Evolutionary conservation across 2,329 filamentous ascomycete species (phyloP).

Genomic region (Penicillium decumbens): DNA sequence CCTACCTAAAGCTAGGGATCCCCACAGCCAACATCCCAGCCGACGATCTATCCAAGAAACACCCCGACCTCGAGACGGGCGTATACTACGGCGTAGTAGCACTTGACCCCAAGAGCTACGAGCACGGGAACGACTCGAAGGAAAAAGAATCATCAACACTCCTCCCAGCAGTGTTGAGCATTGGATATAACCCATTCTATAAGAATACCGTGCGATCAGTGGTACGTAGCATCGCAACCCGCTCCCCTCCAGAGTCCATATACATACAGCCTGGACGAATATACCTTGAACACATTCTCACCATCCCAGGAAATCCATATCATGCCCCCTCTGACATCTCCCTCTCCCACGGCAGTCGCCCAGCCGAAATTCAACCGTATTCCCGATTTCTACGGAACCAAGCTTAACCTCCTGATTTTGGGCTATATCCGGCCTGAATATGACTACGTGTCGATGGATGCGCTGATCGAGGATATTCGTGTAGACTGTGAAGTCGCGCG

Average conservation of each 20-base stretch:
- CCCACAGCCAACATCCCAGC: constrained; percentile 85
- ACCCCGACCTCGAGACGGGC: constrained; percentile 62
- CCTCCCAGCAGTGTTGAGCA: constrained; percentile 86
- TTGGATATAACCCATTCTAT: constrained; percentile 97
- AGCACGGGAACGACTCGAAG: constrained; percentile 18
- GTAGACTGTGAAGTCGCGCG: constrained; percentile 80
- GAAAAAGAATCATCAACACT: constrained; percentile 39
- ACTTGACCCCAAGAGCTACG: constrained; percentile 50
- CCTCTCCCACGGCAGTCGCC: constrained; percentile 31
- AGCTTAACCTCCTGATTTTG: constrained; percentile 73
- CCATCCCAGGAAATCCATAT: constrained; percentile 69
- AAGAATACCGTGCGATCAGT: constrained; percentile 82
- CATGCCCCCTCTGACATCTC: constrained; percentile 62
- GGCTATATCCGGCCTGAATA: constrained; percentile 86
- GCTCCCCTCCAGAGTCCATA: background rate
- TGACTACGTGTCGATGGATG: constrained; percentile 80
- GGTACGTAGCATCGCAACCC: constrained; percentile 34
- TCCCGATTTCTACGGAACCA: constrained; percentile 77
- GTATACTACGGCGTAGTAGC: constrained; percentile 93
- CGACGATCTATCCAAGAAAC: constrained; percentile 57
- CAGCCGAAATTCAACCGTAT: constrained; percentile 38
- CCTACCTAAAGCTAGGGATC: constrained; percentile 70
- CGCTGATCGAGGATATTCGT: constrained; percentile 80
- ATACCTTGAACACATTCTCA: background rate
- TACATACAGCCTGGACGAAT: background rate